Evolutionary conservation across 1,284 basidiomycete genomes (phyloP), one percentile per base, ranked within the genome.

Genomic region (Irpex sp.): DNA sequence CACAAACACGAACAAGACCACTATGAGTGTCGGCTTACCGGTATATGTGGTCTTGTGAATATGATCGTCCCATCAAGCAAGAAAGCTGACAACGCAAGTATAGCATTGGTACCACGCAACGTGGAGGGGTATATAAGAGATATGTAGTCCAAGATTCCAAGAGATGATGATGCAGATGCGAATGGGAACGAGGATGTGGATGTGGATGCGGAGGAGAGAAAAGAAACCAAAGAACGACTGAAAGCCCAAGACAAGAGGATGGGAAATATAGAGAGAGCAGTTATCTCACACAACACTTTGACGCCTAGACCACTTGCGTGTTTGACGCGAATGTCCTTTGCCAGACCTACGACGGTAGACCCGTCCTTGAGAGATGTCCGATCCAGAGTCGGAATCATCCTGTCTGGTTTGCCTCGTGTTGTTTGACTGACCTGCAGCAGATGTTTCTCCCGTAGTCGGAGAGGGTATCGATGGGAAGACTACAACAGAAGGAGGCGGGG

Each of bases 401-500:
- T 51, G 17, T 19, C 17, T 51, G n/a, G 17, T 17, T 4, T 4
- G 17, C n/a, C 17, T 8, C 17, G 49, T 2, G n/a, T 19, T 51
- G 49, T 19, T 26, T 9, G 8, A 9, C 9, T 51, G 8, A 5
- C 17, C n/a, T 15, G 49, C 11, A 51, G 8, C 17, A 51, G 49
- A 51, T 26, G 39, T 11, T 26, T 17, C 49, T 17, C 49, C 49
- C 9, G 17, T 15, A 17, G n/a, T 55, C 37, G 37, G 47, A 35
- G 53, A 37, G 13, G 55, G 39, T 43, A 43, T 37, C 15, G 43
- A 15, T 37, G 61, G 61, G 61, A 61, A 61, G 5, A 47, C 49
- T 21, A 61, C 47, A 33, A 31, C 26, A 43, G 55, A 57, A 0
- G 35, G 47, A 4, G 54, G 31, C 5, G 59, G 53, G 8, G 59